A percentile compares a stretch with the other conserved stretches of the same genome.
phyloP scores from a whole-genome alignment of 202 grass and related monocot species.

The Zoysia matrella region DNA sequence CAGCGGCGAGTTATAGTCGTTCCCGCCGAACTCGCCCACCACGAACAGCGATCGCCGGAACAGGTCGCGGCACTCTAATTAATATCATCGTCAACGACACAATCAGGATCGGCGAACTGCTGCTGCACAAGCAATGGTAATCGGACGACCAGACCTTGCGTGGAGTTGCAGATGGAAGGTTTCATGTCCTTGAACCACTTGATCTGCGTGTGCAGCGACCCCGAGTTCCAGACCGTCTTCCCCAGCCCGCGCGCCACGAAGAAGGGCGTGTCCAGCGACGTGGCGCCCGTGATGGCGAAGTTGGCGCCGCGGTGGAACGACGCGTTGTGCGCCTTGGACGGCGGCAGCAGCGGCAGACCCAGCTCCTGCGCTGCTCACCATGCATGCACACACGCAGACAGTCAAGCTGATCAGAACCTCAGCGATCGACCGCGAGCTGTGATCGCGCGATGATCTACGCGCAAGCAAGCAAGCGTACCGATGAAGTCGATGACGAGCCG shows the following conservation, averaged over 20 bases:
- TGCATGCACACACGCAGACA: background rate
- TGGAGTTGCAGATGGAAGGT: conserved; percentile 53
- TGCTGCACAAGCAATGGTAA: too few relatives aligned
- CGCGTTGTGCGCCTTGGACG: conserved; percentile 66
- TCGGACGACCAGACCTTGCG: background rate
- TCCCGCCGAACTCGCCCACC: conserved; percentile 79
- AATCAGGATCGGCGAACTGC: too few relatives aligned
- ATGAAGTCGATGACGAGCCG: conserved; percentile 90
- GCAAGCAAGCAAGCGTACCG: conserved; percentile 39
- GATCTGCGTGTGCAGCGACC: conserved; percentile 60
- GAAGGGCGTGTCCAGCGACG: conserved; percentile 68
- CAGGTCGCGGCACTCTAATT: conserved; percentile 51
- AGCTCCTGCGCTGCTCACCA: conserved; percentile 66
- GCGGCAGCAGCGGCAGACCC: conserved; percentile 71
- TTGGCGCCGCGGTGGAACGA: conserved; percentile 74
- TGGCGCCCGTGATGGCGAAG: conserved; percentile 79
- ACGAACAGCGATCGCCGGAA: conserved; percentile 74
- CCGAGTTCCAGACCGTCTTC: background rate
- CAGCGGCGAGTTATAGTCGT: conserved; percentile 83
- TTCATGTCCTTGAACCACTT: conserved; percentile 74
- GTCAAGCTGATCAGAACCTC: background rate
- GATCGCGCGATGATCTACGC: background rate
- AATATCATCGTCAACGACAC: background rate
- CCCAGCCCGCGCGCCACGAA: conserved; percentile 59
- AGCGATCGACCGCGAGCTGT: background rate